Evolutionary conservation across 495 filamentous ascomycete genomes (phyloP), one percentile per base, ranked within the genome.

Genomic region (Jackrogersella multiformis): DNA sequence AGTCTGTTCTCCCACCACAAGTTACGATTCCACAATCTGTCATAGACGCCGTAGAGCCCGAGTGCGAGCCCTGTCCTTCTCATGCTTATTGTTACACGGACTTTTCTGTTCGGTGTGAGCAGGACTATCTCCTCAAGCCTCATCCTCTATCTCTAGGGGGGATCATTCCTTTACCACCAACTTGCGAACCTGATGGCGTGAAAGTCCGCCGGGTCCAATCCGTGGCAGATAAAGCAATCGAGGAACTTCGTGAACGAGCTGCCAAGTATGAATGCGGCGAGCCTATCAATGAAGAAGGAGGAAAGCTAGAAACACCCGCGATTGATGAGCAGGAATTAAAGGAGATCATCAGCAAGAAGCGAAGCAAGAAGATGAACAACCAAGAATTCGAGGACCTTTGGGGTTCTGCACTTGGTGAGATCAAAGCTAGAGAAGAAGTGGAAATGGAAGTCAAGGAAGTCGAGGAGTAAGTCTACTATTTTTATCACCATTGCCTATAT

Each of bases 181-280:
- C 90, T n/a, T 99, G 95, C 74, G 94, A 97, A 74, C 89, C 96
- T 1, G 96, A 99, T 74, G 91, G 93, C 49, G 92, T 94, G 74
- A 97, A 97, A 73, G 91, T 89, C 16, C 89, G 93, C 46, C 87
- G 89, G 23, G 92, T 97, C 42, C 90, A 92, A 70, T 86, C 89
- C 35, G 92, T 99, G 21, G 92, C 92, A 3, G 89, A 98, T 76
- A 89, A 88, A 70, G 93, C 92, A 2, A 86, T 98, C 9, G 92
- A 96, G 70, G 90, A 95, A 66, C 84, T 99, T 52, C 85, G 96
- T 38, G 89, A 97, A 56, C 87, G 91, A 36, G 85, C 90, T 60
- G 95, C 95, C 56, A 90, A 93, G 72, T 96, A 86, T 66, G 94
- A 98, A 76, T 99, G 95, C 74, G 92, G 93, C 8, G 89, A 93